Base-by-base conservation (phyloP, 2,329 filamentous ascomycete species). In the Hypoxylon sp. region DNA sequence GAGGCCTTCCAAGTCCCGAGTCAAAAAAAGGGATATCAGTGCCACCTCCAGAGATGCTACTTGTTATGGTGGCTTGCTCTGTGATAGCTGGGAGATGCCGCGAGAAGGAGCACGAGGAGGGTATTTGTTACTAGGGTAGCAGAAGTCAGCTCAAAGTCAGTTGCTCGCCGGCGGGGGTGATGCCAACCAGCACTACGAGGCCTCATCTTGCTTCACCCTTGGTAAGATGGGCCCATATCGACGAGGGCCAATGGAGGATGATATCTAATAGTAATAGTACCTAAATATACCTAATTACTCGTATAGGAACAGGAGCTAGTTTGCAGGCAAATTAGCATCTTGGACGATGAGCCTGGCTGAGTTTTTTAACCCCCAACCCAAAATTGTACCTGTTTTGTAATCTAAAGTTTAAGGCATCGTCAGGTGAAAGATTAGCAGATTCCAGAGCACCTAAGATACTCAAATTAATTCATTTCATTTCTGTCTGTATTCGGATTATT, bases 401-500 rank as follows among this genome's bases (percentile, higher is more conserved):
- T 34, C 13, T 34, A 2, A 34, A 17, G 30, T 32, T 15, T 19
- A 32, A 19, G 15, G 28, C 26, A 24, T 19, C 26, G 17, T 24
- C 2, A 6, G 15, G 8, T 48, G 19, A 13, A 6, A 32, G 32
- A 20, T 19, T 19, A 43, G 17, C 39, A 43, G 13, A 13, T 41
- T 20, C 11, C 15, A 47, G 32, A 22, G 43, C 26, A 37, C 24
- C 20, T 28, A 39, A 6, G 19, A 44, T n/a, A 20, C 24, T 30
- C 7, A 49, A 39, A 17, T 34, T 34, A 55, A 67, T 62, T 67
- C 56, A 65, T 68, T 62, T 54, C 46, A 60, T 62, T 69, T 39
- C 43, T 59, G 46, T 62, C 59, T 62, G 41, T 44, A 52, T 53
- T 65, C 43, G 20, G 39, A 62, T 32, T 64, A 67, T 71, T 70